phyloP scores from a whole-genome alignment of 2,329 filamentous ascomycete genomes.

The Penicillium italicum region DNA sequence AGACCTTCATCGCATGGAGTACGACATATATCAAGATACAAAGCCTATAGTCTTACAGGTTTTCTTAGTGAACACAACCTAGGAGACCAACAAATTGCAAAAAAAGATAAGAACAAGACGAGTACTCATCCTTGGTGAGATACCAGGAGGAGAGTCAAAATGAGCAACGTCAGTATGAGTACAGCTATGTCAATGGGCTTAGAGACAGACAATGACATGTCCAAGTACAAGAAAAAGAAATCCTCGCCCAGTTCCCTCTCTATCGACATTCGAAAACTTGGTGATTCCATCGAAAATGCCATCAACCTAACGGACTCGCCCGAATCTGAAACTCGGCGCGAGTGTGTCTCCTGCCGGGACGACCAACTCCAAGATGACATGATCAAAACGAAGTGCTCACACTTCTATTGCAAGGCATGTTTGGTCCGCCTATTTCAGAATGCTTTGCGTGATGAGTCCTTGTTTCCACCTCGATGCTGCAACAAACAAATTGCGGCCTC shows the following conservation, averaged over 20 bases:
- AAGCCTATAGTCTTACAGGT: background rate
- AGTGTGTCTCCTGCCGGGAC: slow-evolving; percentile 1
- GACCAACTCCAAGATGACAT: background rate
- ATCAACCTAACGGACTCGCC: background rate
- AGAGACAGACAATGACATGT: background rate
- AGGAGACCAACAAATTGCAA: background rate
- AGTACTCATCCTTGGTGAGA: background rate
- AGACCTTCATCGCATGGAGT: background rate
- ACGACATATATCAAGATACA: background rate
- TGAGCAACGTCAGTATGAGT: background rate
- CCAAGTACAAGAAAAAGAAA: background rate
- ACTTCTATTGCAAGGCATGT: slow-evolving; percentile 1
- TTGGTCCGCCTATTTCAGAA: background rate
- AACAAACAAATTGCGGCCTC: background rate
- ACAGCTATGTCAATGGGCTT: background rate
- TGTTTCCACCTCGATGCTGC: slow-evolving; percentile 4
- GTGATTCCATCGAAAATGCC: background rate
- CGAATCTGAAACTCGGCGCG: background rate
- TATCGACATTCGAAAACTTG: background rate
- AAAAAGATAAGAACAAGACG: background rate
- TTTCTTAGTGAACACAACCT: background rate
- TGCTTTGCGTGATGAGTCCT: background rate
- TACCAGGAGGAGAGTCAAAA: background rate
- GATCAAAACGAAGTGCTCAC: background rate
- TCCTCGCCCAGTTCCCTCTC: background rate